A percentile compares a stretch with the other conserved stretches of the same genome.
These are phyloP conservation scores for Sextonia rubra DNA, from an alignment of 164 flowering plant genomes.

Conservation along the genomic window DNA sequence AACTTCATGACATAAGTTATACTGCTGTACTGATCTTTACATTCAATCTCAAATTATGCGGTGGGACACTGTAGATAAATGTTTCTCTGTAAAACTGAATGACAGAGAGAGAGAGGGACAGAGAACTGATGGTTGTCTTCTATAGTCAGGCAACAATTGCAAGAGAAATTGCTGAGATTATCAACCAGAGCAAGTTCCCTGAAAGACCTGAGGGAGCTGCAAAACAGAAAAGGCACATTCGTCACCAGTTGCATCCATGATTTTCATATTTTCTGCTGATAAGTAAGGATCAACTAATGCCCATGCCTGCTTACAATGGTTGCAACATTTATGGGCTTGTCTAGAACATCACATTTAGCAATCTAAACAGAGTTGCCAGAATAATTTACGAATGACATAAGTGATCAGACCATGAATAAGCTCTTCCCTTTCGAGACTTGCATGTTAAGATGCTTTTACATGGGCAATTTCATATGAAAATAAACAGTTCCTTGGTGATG, in stretches of 20 bases:
- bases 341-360: too few relatives aligned
- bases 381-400: too few relatives aligned
- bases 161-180: neutral
- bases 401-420: too few relatives aligned
- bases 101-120: neutral
- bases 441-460: too few relatives aligned
- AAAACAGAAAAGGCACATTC: neutral
- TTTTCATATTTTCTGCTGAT: neutral
- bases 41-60: neutral
- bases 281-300: neutral
- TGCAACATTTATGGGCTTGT: too few relatives aligned
- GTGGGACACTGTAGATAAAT: neutral
- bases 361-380: too few relatives aligned
- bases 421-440: too few relatives aligned
- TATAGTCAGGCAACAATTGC: neutral
- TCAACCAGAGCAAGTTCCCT: slow-evolving; percentile 1
- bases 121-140: neutral
- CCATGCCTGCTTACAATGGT: neutral
- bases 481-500: too few relatives aligned
- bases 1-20: too few relatives aligned
- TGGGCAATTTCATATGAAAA: too few relatives aligned
- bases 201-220: neutral
- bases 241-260: neutral
- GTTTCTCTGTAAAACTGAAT: too few relatives aligned
- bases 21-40: neutral